These are phyloP conservation scores for Raddia distichophylla DNA, from an alignment of 176 grass and related monocot species.

Conservation along the genomic window DNA sequence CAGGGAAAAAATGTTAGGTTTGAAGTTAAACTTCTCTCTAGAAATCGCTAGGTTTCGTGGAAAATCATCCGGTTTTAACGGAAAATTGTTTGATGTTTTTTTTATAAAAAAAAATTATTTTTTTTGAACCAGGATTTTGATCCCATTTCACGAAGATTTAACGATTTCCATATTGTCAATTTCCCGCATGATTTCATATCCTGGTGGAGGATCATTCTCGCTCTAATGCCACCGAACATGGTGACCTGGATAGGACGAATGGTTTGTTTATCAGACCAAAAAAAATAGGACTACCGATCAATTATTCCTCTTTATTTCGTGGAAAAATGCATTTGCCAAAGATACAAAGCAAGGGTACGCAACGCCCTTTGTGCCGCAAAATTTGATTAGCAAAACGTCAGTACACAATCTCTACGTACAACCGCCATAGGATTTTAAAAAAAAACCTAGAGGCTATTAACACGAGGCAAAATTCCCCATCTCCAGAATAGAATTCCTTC, in stretches of 20 bases:
- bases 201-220: neutral
- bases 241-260: neutral
- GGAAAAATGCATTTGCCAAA: neutral
- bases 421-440: neutral
- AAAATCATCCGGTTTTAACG: too few relatives aligned
- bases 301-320: slow-evolving; percentile 37
- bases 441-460: slow-evolving; percentile 47
- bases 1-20: too few relatives aligned
- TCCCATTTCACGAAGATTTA: too few relatives aligned
- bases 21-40: too few relatives aligned
- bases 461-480: slow-evolving; percentile 35
- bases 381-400: slow-evolving; percentile 41
- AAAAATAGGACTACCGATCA: neutral
- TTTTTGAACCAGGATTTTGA: too few relatives aligned
- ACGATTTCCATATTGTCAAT: too few relatives aligned
- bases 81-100: too few relatives aligned
- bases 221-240: neutral
- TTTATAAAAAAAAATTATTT: too few relatives aligned
- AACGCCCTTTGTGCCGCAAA: slow-evolving; percentile 33
- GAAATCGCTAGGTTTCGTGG: too few relatives aligned
- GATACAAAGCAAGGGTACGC: neutral
- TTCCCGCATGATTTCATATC: too few relatives aligned
- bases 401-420: slow-evolving; percentile 20
- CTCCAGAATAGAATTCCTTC: neutral
- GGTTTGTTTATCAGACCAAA: neutral